Evolutionary conservation across 768 basidiomycete genomes (phyloP).

Genomic region (Cytidiella melzeri): DNA sequence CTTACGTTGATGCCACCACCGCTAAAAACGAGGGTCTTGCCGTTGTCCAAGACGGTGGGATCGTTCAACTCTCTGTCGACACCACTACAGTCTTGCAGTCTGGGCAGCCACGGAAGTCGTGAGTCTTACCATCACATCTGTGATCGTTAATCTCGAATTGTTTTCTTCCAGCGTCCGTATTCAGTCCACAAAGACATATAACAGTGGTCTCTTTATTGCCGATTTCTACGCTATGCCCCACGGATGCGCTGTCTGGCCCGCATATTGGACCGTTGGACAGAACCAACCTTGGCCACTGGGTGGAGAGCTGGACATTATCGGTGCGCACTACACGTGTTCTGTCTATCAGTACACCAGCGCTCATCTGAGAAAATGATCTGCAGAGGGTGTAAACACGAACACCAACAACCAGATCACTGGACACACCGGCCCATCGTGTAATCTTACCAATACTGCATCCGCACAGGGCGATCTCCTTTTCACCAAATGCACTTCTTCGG

Average conservation of each 20-base stretch:
- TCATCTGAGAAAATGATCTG: neutral
- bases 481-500: slow-evolving; percentile 27
- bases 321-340: slow-evolving; percentile 10
- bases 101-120: slow-evolving; percentile 53
- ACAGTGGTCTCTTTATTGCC: slow-evolving; percentile 66
- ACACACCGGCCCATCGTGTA: slow-evolving; percentile 35
- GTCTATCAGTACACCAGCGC: neutral
- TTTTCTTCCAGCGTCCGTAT: slow-evolving; percentile 53
- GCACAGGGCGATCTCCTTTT: slow-evolving; percentile 25
- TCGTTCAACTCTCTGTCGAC: slow-evolving; percentile 61
- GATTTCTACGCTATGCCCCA: slow-evolving; percentile 68
- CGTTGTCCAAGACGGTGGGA: slow-evolving; percentile 51
- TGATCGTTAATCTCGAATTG: neutral
- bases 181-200: slow-evolving; percentile 53
- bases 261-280: slow-evolving; percentile 40
- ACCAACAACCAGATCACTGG: slow-evolving; percentile 37
- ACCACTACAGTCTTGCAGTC: slow-evolving; percentile 38
- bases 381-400: slow-evolving; percentile 38
- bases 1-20: slow-evolving; percentile 43
- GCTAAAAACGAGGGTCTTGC: slow-evolving; percentile 52
- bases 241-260: slow-evolving; percentile 60
- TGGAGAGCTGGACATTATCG: slow-evolving; percentile 26
- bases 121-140: slow-evolving; percentile 12
- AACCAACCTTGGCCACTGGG: slow-evolving; percentile 24
- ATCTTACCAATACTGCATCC: slow-evolving; percentile 19